A percentile compares a stretch with the other conserved stretches of the same genome.
Evolutionary conservation across 2,329 filamentous ascomycete species (phyloP).

Genomic region (Aspergillus sp.): DNA sequence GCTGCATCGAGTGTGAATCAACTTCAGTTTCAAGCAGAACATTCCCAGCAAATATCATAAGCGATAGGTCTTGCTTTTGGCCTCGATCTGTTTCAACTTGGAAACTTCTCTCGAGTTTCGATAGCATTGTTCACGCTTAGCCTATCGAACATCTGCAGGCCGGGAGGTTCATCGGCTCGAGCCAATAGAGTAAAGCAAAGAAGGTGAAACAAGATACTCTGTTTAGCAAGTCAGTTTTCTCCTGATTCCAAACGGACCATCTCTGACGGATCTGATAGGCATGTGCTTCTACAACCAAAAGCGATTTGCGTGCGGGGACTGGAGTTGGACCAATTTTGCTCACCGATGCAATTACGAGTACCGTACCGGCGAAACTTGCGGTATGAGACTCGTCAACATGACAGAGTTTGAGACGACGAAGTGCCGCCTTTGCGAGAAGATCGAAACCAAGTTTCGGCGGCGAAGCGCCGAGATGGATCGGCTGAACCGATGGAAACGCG

Average conservation of each 20-base stretch:
- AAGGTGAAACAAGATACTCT: constrained; percentile 35
- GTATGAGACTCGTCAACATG: constrained; percentile 82
- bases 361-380: constrained; percentile 93
- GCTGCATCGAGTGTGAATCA: constrained; percentile 27
- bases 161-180: constrained; percentile 22
- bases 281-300: constrained; percentile 98
- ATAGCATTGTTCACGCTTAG: constrained; percentile 24
- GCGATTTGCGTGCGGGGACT: constrained; percentile 81
- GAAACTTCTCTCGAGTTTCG: constrained; percentile 18
- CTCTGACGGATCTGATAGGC: constrained; percentile 39
- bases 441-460: constrained; percentile 78
- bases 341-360: constrained; percentile 94
- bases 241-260: constrained; percentile 16
- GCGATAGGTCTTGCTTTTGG: constrained; percentile 16
- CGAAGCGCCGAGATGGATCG: constrained; percentile 72
- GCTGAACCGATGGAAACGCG: constrained; percentile 72
- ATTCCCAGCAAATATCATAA: constrained; percentile 22
- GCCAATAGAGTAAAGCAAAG: constrained; percentile 31
- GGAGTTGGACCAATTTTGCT: constrained; percentile 91
- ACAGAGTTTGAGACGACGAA: constrained; percentile 63
- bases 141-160: constrained; percentile 34
- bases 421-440: constrained; percentile 86
- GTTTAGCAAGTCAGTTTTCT: constrained; percentile 34
- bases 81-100: constrained; percentile 24
- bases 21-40: constrained; percentile 31